phyloP scores from a whole-genome alignment of 768 basidiomycete species.

The Leccinum rimulosum region DNA sequence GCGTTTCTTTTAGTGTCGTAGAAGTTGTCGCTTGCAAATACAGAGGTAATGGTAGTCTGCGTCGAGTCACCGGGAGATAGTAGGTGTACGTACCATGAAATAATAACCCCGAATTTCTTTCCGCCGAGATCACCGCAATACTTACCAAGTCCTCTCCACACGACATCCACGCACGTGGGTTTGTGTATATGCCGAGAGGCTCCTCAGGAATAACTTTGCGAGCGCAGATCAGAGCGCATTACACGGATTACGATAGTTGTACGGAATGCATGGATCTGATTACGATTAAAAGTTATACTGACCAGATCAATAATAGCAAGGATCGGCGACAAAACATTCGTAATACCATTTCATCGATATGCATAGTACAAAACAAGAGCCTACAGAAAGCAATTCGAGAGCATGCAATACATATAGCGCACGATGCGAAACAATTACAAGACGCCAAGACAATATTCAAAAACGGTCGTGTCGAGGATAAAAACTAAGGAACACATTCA shows the following conservation, averaged over 20 bases:
- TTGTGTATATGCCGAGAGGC: too few species aligned
- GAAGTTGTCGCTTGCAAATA: not conserved
- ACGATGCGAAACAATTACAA: not conserved
- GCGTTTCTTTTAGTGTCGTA: not conserved
- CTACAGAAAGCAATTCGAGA: not conserved
- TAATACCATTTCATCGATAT: not conserved
- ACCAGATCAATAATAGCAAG: too few species aligned
- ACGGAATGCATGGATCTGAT: too few species aligned
- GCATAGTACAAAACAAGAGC: not conserved
- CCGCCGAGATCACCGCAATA: not conserved
- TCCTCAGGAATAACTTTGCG: too few species aligned
- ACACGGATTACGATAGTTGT: too few species aligned
- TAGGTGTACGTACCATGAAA: not conserved
- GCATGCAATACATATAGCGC: not conserved
- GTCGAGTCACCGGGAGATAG: not conserved
- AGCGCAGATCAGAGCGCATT: too few species aligned
- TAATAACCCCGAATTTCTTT: not conserved
- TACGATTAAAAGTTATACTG: too few species aligned
- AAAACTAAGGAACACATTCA: not conserved
- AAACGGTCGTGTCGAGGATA: not conserved
- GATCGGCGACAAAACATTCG: too few species aligned
- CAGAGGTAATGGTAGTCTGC: not conserved
- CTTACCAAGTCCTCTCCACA: too few species aligned
- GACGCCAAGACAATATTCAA: not conserved
- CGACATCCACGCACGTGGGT: too few species aligned